Percentiles rank a stretch among this genome's conserved stretches.
Conservation (phyloP, 441 rosid genomes). For the Adansonia madagascariensis region DNA sequence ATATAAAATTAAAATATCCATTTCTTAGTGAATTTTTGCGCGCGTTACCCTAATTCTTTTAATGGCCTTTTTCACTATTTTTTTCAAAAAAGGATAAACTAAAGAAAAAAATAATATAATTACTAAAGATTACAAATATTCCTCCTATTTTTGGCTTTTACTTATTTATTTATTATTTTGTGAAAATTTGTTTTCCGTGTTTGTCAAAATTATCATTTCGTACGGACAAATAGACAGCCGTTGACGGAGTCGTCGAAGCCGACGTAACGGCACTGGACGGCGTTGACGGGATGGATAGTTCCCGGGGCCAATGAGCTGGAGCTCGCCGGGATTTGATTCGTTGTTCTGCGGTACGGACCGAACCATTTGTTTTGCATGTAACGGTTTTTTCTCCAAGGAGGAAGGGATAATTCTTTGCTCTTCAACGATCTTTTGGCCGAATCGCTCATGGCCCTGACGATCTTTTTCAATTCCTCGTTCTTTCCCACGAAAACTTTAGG, state of each 20-base stretch:
- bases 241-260: constrained; percentile 57
- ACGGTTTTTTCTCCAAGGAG: constrained; percentile 87
- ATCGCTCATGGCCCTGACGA: constrained; percentile 51
- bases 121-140: background rate
- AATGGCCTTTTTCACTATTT: background rate
- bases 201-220: constrained; percentile 38
- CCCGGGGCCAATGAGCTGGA: constrained; percentile 21
- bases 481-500: constrained; percentile 62
- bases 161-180: too few species aligned
- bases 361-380: constrained; percentile 80
- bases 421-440: constrained; percentile 64
- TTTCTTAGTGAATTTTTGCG: too few species aligned
- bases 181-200: background rate
- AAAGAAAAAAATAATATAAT: background rate
- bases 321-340: constrained; percentile 26
- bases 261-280: constrained; percentile 51
- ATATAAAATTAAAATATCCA: too few species aligned
- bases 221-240: constrained; percentile 47
- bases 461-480: constrained; percentile 53
- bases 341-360: constrained; percentile 61
- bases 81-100: background rate
- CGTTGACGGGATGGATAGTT: constrained; percentile 24
- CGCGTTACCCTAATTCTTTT: background rate
- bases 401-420: constrained; percentile 58
- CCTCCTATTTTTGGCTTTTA: background rate